These are phyloP conservation scores for Fennellomyces sp. DNA, from an alignment of 371 early-diverging fungal genomes.

Conservation along the genomic window DNA sequence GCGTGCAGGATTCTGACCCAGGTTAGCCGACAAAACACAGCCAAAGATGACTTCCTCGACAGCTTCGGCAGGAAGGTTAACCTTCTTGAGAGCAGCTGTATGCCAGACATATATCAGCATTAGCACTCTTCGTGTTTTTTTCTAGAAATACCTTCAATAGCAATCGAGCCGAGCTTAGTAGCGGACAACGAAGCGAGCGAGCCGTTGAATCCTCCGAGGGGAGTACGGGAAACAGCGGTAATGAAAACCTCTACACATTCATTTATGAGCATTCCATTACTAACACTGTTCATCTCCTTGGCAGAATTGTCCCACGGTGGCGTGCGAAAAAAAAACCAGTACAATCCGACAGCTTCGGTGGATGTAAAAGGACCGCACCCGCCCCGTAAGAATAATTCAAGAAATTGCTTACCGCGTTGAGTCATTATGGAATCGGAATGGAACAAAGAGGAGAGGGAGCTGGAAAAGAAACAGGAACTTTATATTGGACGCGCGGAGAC, in stretches of 20 bases:
- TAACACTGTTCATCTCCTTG: neutral
- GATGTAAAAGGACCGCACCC: too few species aligned
- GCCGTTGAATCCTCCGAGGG: conserved; percentile 93
- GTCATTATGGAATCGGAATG: conserved; percentile 10
- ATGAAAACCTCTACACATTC: conserved; percentile 78
- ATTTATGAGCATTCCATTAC: neutral
- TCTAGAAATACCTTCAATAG: conserved; percentile 77
- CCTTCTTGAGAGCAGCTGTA: conserved; percentile 75
- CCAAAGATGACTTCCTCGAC: conserved; percentile 90
- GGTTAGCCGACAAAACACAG: conserved; percentile 83
- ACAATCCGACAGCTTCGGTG: neutral
- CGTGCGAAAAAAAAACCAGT: conserved; percentile 3
- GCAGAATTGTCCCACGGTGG: neutral
- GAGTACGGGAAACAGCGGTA: conserved; percentile 89
- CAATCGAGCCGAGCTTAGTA: conserved; percentile 85
- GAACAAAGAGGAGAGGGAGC: neutral
- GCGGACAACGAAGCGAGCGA: conserved; percentile 87
- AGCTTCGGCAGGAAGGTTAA: conserved; percentile 64
- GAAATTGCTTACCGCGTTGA: conserved; percentile 10
- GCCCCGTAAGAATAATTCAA: too few species aligned
- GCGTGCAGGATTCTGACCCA: conserved; percentile 96
- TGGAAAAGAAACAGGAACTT: neutral
- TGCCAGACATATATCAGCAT: neutral
- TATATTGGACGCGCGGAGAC: neutral
- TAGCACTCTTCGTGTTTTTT: neutral